Conservation (phyloP, 2,329 filamentous ascomycete genomes). For the Fusarium acutatum region DNA sequence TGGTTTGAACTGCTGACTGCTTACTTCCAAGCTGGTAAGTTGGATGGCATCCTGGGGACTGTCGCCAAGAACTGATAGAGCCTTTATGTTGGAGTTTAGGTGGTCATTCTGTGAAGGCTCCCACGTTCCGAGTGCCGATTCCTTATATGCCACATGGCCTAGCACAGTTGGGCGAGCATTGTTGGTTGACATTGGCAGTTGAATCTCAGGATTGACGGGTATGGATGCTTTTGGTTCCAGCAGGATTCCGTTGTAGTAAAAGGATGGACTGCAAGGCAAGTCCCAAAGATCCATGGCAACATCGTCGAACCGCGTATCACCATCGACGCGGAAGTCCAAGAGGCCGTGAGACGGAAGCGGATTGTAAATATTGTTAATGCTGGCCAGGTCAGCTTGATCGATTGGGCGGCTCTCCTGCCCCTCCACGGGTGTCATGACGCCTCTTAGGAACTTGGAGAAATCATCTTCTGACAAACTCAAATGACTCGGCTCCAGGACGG, state of each 20-base stretch:
- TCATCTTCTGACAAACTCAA: background rate
- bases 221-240: background rate
- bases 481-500: background rate
- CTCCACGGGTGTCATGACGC: background rate
- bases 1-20: background rate
- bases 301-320: background rate
- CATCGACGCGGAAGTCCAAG: background rate
- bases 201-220: rapidly evolving
- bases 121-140: background rate
- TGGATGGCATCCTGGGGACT: background rate
- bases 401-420: background rate
- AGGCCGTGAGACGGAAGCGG: background rate
- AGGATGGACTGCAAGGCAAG: background rate
- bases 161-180: background rate
- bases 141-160: background rate
- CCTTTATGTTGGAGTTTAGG: background rate
- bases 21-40: background rate
- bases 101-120: background rate
- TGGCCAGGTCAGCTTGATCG: background rate
- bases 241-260: background rate
- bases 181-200: background rate
- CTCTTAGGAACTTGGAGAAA: background rate
- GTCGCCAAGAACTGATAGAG: background rate
- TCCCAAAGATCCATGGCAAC: background rate
- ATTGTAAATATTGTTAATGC: background rate